Evolutionary conservation across 148 eudicot species (phyloP).

Genomic region (Amaranthus palmeri): DNA sequence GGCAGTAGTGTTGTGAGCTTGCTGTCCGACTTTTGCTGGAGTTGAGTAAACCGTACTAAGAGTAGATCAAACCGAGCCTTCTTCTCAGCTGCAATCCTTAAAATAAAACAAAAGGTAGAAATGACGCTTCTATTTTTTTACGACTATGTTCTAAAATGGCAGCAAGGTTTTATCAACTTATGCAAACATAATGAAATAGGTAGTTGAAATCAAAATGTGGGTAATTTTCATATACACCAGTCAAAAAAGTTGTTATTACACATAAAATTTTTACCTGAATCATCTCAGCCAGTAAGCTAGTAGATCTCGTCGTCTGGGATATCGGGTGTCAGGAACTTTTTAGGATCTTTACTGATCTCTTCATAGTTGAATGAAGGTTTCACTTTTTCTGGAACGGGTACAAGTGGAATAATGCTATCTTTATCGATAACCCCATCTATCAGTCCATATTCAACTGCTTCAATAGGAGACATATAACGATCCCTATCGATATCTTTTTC

Average conservation of each 20-base stretch:
- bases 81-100: slow-evolving; percentile 6
- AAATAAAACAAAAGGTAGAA: background rate
- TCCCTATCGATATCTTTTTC: slow-evolving; percentile 84
- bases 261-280: slow-evolving; percentile 15
- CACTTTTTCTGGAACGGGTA: slow-evolving; percentile 68
- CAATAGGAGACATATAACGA: slow-evolving; percentile 87
- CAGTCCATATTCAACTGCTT: slow-evolving; percentile 89
- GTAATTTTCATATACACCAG: background rate
- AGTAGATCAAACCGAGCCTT: background rate
- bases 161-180: background rate
- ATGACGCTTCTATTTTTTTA: background rate
- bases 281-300: slow-evolving; percentile 41
- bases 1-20: background rate
- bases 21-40: slow-evolving; percentile 11
- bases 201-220: background rate
- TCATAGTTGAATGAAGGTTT: slow-evolving; percentile 41
- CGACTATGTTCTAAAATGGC: background rate
- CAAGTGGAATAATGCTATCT: slow-evolving; percentile 75
- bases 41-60: slow-evolving; percentile 2
- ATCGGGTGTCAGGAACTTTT: slow-evolving; percentile 66
- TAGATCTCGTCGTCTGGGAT: slow-evolving; percentile 78
- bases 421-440: slow-evolving; percentile 77
- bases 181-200: background rate
- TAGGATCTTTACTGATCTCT: slow-evolving; percentile 53
- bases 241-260: background rate